These are phyloP conservation scores for Rhizopus sp. DNA, from an alignment of 371 early-diverging fungal genomes.

Conservation along the genomic window DNA sequence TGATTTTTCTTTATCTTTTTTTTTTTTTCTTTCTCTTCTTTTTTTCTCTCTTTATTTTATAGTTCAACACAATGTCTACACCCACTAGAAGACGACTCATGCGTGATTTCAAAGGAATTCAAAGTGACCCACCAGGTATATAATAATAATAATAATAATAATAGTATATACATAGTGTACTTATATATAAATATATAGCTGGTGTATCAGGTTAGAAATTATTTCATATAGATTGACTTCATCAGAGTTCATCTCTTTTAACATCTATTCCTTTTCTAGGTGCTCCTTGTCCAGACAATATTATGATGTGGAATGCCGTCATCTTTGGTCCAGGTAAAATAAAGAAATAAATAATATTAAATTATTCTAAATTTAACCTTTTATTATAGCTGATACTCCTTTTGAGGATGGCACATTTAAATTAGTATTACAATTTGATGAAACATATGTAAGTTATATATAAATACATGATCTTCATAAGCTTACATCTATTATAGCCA, in stretches of 20 bases:
- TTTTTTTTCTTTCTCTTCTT: too few relatives aligned
- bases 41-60: too few relatives aligned
- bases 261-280: slow-evolving; percentile 62
- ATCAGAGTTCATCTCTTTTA: background rate
- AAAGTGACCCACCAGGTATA: slow-evolving; percentile 90
- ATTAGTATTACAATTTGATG: slow-evolving; percentile 94
- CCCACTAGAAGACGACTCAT: slow-evolving; percentile 85
- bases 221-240: background rate
- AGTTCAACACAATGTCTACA: slow-evolving; percentile 68
- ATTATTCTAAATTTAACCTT: slow-evolving; percentile 1
- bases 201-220: slow-evolving; percentile 47
- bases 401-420: slow-evolving; percentile 99
- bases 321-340: slow-evolving; percentile 95
- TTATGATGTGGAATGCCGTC: slow-evolving; percentile 97
- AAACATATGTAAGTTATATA: slow-evolving; percentile 77
- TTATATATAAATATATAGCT: slow-evolving; percentile 25
- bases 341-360: background rate
- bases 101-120: slow-evolving; percentile 97
- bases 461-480: background rate
- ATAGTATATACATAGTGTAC: background rate
- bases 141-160: background rate
- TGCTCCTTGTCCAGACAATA: slow-evolving; percentile 94
- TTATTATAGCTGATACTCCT: slow-evolving; percentile 86
- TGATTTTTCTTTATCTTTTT: too few relatives aligned
- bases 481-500: slow-evolving; percentile 53